A percentile compares a stretch with the other conserved stretches of the same genome.
These are phyloP conservation scores for Fusarium staphyleae DNA, from an alignment of 2,329 filamentous ascomycete genomes.

Conservation along the genomic window DNA sequence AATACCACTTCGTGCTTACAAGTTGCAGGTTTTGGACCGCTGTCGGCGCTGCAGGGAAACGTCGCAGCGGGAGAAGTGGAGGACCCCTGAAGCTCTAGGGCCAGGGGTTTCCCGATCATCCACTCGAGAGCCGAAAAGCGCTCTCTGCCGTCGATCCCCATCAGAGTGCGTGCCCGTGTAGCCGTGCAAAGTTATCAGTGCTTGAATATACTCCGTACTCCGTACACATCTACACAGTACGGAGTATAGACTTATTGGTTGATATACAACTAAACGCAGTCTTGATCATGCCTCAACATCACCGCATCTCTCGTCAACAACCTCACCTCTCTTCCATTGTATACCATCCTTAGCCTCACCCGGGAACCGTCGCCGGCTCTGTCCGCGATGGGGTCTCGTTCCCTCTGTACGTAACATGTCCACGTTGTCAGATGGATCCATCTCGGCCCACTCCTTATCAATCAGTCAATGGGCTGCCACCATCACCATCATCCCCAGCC, in stretches of 20 bases:
- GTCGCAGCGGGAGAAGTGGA: conserved; percentile 23
- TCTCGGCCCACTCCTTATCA: conserved; percentile 35
- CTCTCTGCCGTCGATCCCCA: conserved; percentile 25
- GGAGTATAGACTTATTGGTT: neutral
- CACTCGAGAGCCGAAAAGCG: conserved; percentile 26
- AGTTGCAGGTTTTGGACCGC: conserved; percentile 10
- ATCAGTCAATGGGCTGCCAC: conserved; percentile 32
- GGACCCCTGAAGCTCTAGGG: neutral
- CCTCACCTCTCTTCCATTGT: neutral
- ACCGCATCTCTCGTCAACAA: neutral
- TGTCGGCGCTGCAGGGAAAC: conserved; percentile 1
- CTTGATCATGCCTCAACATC: neutral
- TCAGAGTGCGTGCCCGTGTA: neutral
- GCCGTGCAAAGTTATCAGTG: neutral
- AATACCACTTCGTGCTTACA: neutral
- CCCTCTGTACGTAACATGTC: conserved; percentile 22
- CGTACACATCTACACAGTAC: neutral
- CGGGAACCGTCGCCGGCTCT: conserved; percentile 11
- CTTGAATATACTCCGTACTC: neutral
- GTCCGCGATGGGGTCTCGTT: conserved; percentile 3
- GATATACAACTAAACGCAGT: neutral
- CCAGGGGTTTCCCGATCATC: conserved; percentile 24
- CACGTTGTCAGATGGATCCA: conserved; percentile 1
- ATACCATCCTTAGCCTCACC: conserved; percentile 2
- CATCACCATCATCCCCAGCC: conserved; percentile 32